These are phyloP conservation scores for Arctium minus DNA, from an alignment of 129 eudicot species.

Conservation along the genomic window DNA sequence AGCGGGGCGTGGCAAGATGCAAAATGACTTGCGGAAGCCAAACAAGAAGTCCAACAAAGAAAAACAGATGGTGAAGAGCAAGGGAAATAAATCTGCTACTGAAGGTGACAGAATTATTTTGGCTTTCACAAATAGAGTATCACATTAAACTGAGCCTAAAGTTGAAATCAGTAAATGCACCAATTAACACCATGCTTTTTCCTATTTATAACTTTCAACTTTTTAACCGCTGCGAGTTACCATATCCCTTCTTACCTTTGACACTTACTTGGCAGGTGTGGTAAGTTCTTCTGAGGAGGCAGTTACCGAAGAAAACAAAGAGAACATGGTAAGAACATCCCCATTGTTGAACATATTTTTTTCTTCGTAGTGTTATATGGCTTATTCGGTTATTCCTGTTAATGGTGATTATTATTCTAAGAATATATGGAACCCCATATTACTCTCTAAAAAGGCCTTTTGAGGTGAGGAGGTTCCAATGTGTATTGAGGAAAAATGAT, in stretches of 20 bases:
- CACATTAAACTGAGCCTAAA: neutral
- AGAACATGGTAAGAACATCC: neutral
- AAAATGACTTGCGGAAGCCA: slow-evolving; percentile 43
- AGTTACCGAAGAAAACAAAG: neutral
- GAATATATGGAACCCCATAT: neutral
- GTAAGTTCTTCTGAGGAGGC: neutral
- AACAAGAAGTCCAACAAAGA: slow-evolving; percentile 37
- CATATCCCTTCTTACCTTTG: neutral
- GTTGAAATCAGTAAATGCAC: slow-evolving; percentile 1
- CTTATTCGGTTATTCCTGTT: neutral
- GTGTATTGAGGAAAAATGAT: neutral
- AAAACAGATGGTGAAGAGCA: slow-evolving; percentile 37
- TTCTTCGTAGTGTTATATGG: neutral
- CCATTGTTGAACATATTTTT: neutral
- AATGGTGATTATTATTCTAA: neutral
- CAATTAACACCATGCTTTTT: neutral
- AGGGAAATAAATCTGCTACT: slow-evolving; percentile 39
- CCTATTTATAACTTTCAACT: neutral
- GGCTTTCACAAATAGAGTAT: neutral
- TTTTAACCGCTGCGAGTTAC: neutral
- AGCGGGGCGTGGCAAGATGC: slow-evolving; percentile 25
- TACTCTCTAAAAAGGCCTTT: neutral
- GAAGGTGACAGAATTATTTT: neutral
- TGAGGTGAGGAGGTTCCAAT: neutral
- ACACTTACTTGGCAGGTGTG: neutral